Conservation (phyloP, 2,329 filamentous ascomycete species). For the Aureobasidium sp. region DNA sequence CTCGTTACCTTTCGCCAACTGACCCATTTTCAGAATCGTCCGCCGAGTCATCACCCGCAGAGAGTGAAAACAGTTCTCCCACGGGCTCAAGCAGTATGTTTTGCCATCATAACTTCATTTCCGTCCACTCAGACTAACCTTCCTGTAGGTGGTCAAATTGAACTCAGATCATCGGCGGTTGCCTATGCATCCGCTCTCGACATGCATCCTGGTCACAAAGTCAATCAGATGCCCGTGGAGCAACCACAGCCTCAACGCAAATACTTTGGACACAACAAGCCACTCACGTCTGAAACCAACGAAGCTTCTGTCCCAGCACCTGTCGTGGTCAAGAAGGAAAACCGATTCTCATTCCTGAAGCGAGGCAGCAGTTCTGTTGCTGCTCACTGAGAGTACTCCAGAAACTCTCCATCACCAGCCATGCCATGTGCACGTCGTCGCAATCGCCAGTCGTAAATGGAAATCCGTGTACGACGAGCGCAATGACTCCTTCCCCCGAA, state of each 20-base stretch:
- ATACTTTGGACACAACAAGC: slow-evolving; percentile 16
- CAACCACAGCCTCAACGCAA: slow-evolving; percentile 2
- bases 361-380: slow-evolving; percentile 15
- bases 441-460: background rate
- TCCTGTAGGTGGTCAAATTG: slow-evolving; percentile 7
- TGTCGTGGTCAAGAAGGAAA: slow-evolving; percentile 16
- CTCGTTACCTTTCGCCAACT: background rate
- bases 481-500: background rate
- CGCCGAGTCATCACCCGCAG: slow-evolving; percentile 14
- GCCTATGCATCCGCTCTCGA: background rate
- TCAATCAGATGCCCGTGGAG: background rate
- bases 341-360: slow-evolving; percentile 16
- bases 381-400: slow-evolving; percentile 11
- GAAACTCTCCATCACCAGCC: background rate
- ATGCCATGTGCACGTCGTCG: background rate
- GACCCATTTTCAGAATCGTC: background rate
- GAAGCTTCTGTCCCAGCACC: slow-evolving; percentile 1
- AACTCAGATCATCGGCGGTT: slow-evolving; percentile 10
- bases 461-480: background rate
- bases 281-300: background rate
- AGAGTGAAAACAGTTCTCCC: slow-evolving; percentile 15
- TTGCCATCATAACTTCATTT: background rate
- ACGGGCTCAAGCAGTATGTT: slow-evolving; percentile 11
- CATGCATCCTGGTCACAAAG: slow-evolving; percentile 8
- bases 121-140: background rate